These are phyloP conservation scores for Geranium incanum DNA, from an alignment of 441 rosid genomes.

Conservation along the genomic window DNA sequence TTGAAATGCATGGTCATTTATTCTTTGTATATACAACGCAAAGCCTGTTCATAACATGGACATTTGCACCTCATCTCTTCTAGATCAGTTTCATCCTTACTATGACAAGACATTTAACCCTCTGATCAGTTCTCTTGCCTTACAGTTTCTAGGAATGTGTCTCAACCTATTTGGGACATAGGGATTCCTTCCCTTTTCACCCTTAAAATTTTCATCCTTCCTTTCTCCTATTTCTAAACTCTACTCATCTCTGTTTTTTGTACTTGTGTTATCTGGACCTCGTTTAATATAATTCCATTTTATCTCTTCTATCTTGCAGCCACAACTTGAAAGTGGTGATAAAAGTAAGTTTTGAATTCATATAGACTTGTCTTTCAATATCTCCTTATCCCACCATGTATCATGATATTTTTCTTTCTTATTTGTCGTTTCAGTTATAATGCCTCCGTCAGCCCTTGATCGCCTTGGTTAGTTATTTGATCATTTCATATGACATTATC, in stretches of 20 bases:
- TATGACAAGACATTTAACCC: not conserved
- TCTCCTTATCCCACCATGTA: not conserved
- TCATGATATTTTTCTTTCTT: constrained; percentile 2
- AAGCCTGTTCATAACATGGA: not conserved
- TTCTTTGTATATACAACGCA: not conserved
- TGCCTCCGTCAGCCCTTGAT: constrained; percentile 68
- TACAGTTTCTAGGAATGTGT: not conserved
- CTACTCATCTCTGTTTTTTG: no score
- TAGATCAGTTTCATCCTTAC: not conserved
- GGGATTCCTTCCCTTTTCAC: no score
- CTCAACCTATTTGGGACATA: not conserved
- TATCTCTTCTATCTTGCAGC: constrained; percentile 31
- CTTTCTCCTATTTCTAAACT: no score
- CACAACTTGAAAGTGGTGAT: constrained; percentile 71
- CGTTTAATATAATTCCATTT: not conserved
- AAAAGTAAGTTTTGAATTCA: constrained; percentile 38
- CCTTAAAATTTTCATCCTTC: no score
- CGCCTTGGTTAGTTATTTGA: constrained; percentile 41
- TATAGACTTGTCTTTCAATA: not conserved
- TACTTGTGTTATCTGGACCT: not conserved
- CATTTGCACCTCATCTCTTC: no score
- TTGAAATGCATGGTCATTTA: not conserved
- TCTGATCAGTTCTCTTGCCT: no score
- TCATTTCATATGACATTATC: not conserved
- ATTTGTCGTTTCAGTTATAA: constrained; percentile 36